Conservation (phyloP, 2,329 filamentous ascomycete species). For the Verticillium albo-atrum region DNA sequence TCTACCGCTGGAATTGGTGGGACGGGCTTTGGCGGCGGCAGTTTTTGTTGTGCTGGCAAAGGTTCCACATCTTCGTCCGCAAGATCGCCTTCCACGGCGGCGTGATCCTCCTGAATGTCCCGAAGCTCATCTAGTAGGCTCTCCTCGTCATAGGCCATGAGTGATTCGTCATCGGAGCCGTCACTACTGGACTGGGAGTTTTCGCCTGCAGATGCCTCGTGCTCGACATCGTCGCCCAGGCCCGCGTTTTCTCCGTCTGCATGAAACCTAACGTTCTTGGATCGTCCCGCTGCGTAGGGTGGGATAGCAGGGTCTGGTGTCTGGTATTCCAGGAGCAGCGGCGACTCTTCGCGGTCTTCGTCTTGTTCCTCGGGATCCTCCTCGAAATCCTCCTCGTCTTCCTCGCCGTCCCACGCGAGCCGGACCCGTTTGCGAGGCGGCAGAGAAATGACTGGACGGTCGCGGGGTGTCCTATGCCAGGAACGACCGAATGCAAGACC, state of each 20-base stretch:
- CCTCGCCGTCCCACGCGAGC: slow-evolving; percentile 34
- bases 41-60: neutral
- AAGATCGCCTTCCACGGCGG: slow-evolving; percentile 6
- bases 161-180: slow-evolving; percentile 37
- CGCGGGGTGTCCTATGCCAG: slow-evolving; percentile 53
- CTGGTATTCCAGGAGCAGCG: slow-evolving; percentile 8
- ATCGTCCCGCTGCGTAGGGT: slow-evolving; percentile 6
- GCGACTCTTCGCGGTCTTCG: slow-evolving; percentile 23
- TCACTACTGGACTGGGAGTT: slow-evolving; percentile 27
- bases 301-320: slow-evolving; percentile 5
- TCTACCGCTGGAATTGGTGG: neutral
- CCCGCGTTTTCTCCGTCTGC: slow-evolving; percentile 26
- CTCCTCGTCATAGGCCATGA: slow-evolving; percentile 21
- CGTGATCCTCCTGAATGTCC: slow-evolving; percentile 2
- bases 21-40: neutral
- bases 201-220: slow-evolving; percentile 11
- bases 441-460: slow-evolving; percentile 64
- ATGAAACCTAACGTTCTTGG: slow-evolving; percentile 18
- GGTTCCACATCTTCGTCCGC: slow-evolving; percentile 7
- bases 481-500: slow-evolving; percentile 79
- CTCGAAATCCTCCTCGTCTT: slow-evolving; percentile 34
- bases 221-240: slow-evolving; percentile 16
- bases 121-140: slow-evolving; percentile 10
- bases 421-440: slow-evolving; percentile 68
- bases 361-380: slow-evolving; percentile 25